Base-by-base conservation (phyloP, 1,284 basidiomycete genomes). In the Pseudozyma sp. region DNA sequence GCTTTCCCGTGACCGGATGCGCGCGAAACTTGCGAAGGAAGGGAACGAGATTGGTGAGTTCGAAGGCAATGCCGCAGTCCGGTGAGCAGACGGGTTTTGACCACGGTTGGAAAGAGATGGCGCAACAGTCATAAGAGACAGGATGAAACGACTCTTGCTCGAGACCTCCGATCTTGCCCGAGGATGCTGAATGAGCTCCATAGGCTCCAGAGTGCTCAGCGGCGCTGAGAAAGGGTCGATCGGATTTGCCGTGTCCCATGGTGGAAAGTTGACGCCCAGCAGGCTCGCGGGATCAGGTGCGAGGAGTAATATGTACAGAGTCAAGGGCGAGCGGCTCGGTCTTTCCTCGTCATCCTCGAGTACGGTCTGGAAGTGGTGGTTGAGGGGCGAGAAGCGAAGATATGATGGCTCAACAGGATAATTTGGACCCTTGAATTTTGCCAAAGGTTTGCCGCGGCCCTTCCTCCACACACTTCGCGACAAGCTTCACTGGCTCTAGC, bases 1-100 rank as follows among this genome's bases (percentile, higher is more conserved):
- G 88, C 65, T 92, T 90, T 68, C 94, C 92, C 0, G 94, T 94
- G 29, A 94, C 90, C 0, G 97, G 97, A 92, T 94, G 96, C n/a
- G 84, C 82, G 45, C 85, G 84, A 75, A 85, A 87, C 77, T 87
- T 86, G 54, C 86, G 93, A 48, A 97, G 87, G 89, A 93, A 97
- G 35, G 94, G 94, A 40, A 96, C 91, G 77, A 97, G 94, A 83
- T 93, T 94, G 61, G 48, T 82, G 62, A 63, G 81, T 49, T 82
- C 86, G 76, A 57, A 84, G 63, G 68, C 81, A 53, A 64, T 77
- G 56, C 47, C 84, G 35, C 87, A 82, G 78, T 92, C 92, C 35
- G 90, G 88, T 1, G 93, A 92, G 78, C 93, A 94, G 7, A 97
- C 94, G 0, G 95, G 95, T 78, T 93, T 91, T 24, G 87, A 88